phyloP scores from a whole-genome alignment of 768 basidiomycete genomes.

The Exidia glandulosa region DNA sequence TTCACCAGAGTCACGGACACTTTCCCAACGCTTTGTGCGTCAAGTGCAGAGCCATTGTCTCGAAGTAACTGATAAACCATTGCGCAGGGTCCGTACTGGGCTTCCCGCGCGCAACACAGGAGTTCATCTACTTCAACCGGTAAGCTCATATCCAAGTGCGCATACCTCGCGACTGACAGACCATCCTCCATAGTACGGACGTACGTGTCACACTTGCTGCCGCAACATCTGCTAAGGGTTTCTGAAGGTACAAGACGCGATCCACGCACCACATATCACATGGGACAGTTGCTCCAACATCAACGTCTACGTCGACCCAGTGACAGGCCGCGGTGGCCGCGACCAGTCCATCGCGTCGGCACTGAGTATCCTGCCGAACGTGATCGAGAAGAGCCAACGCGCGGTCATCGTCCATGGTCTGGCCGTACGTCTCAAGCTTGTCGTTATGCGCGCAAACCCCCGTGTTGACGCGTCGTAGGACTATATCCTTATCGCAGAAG shows the following conservation, averaged over 20 bases:
- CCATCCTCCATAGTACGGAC: not conserved
- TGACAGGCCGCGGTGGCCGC: conserved; percentile 14
- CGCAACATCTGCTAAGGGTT: not conserved
- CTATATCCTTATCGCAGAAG: conserved; percentile 26
- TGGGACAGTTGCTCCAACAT: conserved; percentile 21
- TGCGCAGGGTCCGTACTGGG: conserved; percentile 33
- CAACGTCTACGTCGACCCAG: conserved; percentile 18
- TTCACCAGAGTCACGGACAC: conserved; percentile 47
- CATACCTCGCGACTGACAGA: not conserved
- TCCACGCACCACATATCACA: conserved; percentile 25
- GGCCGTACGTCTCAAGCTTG: conserved; percentile 17
- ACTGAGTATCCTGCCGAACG: conserved; percentile 25
- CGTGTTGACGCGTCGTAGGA: conserved; percentile 13
- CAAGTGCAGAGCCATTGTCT: not conserved
- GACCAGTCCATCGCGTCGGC: conserved; percentile 22
- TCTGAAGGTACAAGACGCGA: conserved; percentile 24
- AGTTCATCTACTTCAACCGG: conserved; percentile 48
- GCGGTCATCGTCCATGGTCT: conserved; percentile 24
- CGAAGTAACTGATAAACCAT: not conserved
- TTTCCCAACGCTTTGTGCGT: conserved; percentile 35
- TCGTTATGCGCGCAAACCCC: no score
- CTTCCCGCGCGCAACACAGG: conserved; percentile 29
- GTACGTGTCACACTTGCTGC: not conserved
- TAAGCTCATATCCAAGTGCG: conserved; percentile 4
- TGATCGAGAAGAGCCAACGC: conserved; percentile 26